phyloP scores from a whole-genome alignment of 2,329 filamentous ascomycete species.

The Stagonosporopsis cucurbitacearum region DNA sequence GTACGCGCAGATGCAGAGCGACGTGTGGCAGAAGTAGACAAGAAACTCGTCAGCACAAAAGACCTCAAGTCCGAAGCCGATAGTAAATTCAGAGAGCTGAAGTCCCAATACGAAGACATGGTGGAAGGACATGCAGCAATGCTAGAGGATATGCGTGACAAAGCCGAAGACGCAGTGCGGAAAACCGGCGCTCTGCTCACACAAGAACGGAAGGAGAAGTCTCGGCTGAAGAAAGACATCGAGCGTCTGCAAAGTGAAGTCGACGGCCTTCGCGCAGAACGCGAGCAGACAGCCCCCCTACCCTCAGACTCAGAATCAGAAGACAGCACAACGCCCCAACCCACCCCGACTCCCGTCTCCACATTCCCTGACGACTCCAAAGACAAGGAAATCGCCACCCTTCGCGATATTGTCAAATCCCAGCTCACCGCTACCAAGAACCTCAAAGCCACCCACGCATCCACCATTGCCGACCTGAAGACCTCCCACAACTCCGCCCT shows the following conservation, averaged over 20 bases:
- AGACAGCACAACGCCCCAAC: neutral
- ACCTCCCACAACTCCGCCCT: conserved; percentile 16
- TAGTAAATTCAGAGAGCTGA: conserved; percentile 33
- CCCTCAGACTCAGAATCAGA: conserved; percentile 24
- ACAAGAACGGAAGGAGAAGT: conserved; percentile 44
- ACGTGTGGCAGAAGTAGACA: conserved; percentile 38
- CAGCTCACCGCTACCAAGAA: conserved; percentile 35
- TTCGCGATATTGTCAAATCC: conserved; percentile 36
- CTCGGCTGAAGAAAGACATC: conserved; percentile 35
- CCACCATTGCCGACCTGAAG: conserved; percentile 25
- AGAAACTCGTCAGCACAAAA: conserved; percentile 38
- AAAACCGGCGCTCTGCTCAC: conserved; percentile 42
- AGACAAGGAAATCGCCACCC: conserved; percentile 35
- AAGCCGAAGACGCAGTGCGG: conserved; percentile 45
- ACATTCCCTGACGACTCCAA: conserved; percentile 24
- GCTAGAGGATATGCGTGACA: conserved; percentile 40
- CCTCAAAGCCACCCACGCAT: conserved; percentile 28
- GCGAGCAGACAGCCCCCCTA: conserved; percentile 8
- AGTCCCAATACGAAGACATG: conserved; percentile 35
- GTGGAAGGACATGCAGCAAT: conserved; percentile 36
- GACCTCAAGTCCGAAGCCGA: conserved; percentile 37
- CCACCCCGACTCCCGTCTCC: neutral
- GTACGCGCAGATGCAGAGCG: conserved; percentile 36
- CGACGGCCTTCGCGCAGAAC: conserved; percentile 27
- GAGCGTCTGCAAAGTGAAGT: conserved; percentile 32